A percentile compares a stretch with the other conserved stretches of the same genome.
Conservation (phyloP, 129 eudicot genomes). For the Cynara cardunculus region DNA sequence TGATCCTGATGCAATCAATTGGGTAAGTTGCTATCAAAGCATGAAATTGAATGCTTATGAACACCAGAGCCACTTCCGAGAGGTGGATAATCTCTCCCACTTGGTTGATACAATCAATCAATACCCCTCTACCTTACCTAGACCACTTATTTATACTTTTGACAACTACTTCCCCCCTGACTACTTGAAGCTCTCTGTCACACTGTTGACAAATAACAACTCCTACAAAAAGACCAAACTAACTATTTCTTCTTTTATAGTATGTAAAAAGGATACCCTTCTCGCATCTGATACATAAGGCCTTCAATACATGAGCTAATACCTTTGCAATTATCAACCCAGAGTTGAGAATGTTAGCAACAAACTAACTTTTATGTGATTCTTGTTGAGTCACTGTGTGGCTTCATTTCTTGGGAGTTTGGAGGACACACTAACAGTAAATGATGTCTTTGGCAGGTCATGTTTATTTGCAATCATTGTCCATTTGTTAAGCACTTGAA, state of each 20-base stretch:
- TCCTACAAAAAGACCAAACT: background rate
- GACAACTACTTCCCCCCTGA: too few species aligned
- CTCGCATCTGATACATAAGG: background rate
- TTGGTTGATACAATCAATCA: background rate
- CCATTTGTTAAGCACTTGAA: slow-evolving; percentile 87
- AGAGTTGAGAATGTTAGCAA: background rate
- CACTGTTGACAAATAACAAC: background rate
- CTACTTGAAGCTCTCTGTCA: background rate
- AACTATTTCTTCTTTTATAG: background rate
- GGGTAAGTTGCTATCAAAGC: background rate
- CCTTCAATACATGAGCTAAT: background rate
- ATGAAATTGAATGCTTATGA: background rate
- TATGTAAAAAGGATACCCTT: background rate
- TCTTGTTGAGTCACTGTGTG: background rate
- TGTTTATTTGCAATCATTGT: slow-evolving; percentile 97
- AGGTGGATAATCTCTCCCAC: background rate
- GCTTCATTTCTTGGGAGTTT: slow-evolving; percentile 12
- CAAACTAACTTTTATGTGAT: background rate
- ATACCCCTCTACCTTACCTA: background rate
- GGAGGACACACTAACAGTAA: slow-evolving; percentile 4
- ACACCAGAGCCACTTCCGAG: background rate
- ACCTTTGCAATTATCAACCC: background rate
- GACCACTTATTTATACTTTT: background rate
- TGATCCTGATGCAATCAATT: too few species aligned
- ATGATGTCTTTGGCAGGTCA: slow-evolving; percentile 52